A percentile compares a stretch with the other conserved stretches of the same genome.
Conservation (phyloP, 352 stramenopile species). For the Globisporangium orthogonon region DNA sequence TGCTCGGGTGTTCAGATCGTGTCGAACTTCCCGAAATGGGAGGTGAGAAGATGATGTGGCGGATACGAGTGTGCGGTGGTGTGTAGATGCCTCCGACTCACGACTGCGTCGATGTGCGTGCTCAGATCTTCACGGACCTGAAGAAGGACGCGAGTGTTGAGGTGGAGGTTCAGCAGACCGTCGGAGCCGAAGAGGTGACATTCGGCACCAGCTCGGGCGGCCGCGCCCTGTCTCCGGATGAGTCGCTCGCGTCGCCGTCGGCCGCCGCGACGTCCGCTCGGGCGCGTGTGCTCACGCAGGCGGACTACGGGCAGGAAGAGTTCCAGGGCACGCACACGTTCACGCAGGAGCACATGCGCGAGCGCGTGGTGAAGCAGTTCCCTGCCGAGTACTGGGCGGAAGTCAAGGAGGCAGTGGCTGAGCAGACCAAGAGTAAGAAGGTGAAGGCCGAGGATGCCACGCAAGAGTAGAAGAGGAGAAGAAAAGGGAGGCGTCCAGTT, state of each 20-base stretch:
- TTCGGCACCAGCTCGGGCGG: slow-evolving; percentile 21
- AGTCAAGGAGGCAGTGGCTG: slow-evolving; percentile 25
- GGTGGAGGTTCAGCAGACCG: slow-evolving; percentile 37
- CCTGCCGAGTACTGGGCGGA: slow-evolving; percentile 48
- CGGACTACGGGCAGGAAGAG: slow-evolving; percentile 43
- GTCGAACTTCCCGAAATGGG: slow-evolving; percentile 11
- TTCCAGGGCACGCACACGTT: slow-evolving; percentile 44
- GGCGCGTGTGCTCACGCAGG: slow-evolving; percentile 42
- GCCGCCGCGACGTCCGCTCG: slow-evolving; percentile 5
- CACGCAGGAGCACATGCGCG: slow-evolving; percentile 59
- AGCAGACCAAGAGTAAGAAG: no score
- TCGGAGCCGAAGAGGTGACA: slow-evolving; percentile 44
- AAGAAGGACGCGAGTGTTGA: slow-evolving; percentile 19
- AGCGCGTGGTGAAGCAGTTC: slow-evolving; percentile 58
- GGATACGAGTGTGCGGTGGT: not conserved
- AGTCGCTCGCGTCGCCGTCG: not conserved
- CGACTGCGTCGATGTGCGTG: slow-evolving; percentile 5
- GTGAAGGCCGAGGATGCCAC: no score
- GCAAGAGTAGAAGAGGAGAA: no score
- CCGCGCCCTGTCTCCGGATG: not conserved
- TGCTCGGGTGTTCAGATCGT: slow-evolving; percentile 1
- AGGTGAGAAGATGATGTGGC: not conserved
- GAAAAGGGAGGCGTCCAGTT: no score
- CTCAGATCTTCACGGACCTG: not conserved
- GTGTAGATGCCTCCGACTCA: not conserved